These are phyloP conservation scores for Ajuga reptans DNA, from an alignment of 305 asterid species.

Conservation along the genomic window DNA sequence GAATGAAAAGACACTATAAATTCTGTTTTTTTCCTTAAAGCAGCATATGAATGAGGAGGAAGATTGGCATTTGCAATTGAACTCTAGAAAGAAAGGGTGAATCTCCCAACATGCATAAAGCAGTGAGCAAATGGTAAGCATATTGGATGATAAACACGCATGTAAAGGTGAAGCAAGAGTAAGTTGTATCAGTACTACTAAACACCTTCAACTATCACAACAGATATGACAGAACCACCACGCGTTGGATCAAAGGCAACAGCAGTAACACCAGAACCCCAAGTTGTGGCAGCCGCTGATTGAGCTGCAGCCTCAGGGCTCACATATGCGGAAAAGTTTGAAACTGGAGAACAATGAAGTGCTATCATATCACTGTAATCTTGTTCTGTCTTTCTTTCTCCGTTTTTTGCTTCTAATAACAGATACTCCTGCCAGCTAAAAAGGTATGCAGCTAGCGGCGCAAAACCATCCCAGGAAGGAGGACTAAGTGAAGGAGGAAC, in stretches of 20 bases:
- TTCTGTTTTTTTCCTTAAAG: too few species aligned
- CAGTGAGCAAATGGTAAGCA: not conserved
- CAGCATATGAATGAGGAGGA: slow-evolving; percentile 9
- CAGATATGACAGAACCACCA: slow-evolving; percentile 94
- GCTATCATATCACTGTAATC: slow-evolving; percentile 67
- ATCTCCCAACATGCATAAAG: not conserved
- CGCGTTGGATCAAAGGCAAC: slow-evolving; percentile 98
- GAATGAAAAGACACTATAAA: too few species aligned
- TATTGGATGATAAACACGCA: slow-evolving; percentile 10
- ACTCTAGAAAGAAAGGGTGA: not conserved
- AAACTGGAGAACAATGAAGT: slow-evolving; percentile 96
- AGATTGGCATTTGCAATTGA: not conserved
- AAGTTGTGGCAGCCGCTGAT: slow-evolving; percentile 81
- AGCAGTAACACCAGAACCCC: slow-evolving; percentile 99
- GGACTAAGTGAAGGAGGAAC: slow-evolving; percentile 84
- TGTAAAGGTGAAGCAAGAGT: slow-evolving; percentile 8
- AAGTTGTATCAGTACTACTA: slow-evolving; percentile 1
- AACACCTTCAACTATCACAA: slow-evolving; percentile 92
- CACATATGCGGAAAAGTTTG: slow-evolving; percentile 96
- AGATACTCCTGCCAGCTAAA: slow-evolving; percentile 95
- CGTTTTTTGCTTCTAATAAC: slow-evolving; percentile 71
- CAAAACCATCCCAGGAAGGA: slow-evolving; percentile 96
- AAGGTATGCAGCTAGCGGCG: slow-evolving; percentile 88
- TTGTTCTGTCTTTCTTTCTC: slow-evolving; percentile 60
- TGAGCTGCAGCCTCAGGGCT: slow-evolving; percentile 99